Percentiles rank a stretch among this genome's conserved stretches.
These are phyloP conservation scores for Suhomyces pyralidae DNA, from an alignment of 805 yeast genomes.

Conservation along the genomic window DNA sequence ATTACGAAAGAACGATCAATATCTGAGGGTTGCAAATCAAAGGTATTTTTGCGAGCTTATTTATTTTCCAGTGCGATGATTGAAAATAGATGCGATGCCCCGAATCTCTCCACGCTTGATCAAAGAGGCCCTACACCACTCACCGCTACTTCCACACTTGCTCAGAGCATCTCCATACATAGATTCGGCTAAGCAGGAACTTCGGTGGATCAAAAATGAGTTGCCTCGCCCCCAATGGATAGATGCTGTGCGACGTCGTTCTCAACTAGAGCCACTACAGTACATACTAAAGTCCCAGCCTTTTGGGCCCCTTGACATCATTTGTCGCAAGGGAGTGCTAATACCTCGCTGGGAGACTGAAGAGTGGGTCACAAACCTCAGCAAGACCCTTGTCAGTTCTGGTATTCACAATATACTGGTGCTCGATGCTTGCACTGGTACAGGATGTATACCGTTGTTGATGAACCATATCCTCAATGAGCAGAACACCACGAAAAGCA, in stretches of 20 bases:
- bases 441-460: constrained; percentile 78
- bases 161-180: constrained; percentile 29
- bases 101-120: constrained; percentile 28
- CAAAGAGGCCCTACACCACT: constrained; percentile 23
- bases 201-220: constrained; percentile 62
- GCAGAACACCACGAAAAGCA: constrained; percentile 5
- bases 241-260: constrained; percentile 53
- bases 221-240: constrained; percentile 47
- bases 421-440: constrained; percentile 80
- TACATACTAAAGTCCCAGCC: constrained; percentile 86
- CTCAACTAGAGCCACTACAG: constrained; percentile 67
- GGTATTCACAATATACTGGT: constrained; percentile 23
- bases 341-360: constrained; percentile 97
- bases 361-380: constrained; percentile 68
- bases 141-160: constrained; percentile 31
- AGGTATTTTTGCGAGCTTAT: background rate
- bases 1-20: background rate
- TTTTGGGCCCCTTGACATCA: constrained; percentile 64
- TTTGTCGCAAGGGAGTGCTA: constrained; percentile 62
- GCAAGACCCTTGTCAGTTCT: background rate
- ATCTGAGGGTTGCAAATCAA: too few relatives aligned
- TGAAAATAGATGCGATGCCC: constrained; percentile 21
- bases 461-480: constrained; percentile 27
- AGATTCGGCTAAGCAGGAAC: constrained; percentile 50
- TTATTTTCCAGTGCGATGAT: background rate